Evolutionary conservation across 2,329 filamentous ascomycete species (phyloP), one percentile per base, ranked within the genome.

Genomic region (Harringtonia lauricola): DNA sequence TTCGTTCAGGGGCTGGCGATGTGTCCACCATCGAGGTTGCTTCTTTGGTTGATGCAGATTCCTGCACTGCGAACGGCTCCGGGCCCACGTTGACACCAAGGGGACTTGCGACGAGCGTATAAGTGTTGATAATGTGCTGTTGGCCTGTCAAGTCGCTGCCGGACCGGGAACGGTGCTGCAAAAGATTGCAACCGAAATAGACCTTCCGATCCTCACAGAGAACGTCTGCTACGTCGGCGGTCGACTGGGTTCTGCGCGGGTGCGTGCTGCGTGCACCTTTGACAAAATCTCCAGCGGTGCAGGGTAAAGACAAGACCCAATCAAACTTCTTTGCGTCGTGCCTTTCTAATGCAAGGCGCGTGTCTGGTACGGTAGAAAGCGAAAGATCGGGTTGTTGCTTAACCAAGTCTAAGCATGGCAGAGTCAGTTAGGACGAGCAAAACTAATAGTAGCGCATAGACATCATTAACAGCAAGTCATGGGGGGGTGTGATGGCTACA

Each of bases 101-200:
- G 13, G 63, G 64, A 18, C 67, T 72, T 31, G 67, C 69, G 61
- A 76, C 54, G 34, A 76, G 60, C 13, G 61, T 62, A 53, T 68
- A 72, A 19, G 57, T 60, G 56, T 66, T 57, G 61, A 62, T 58
- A 38, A 50, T 45, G 45, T 47, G 43, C 37, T 51, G 47, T 31
- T 54, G 47, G 36, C 52, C 46, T n/a, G 49, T 44, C 26, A 49
- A 37, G 29, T 51, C 46, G n/a, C 51, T 51, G 34, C 51, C 52
- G 18, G 52, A 49, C 14, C 52, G 50, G 39, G 58, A 52, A 41
- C 56, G 55, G 47, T 63, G 62, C 38, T 61, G 61, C 47, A 77
- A 52, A 44, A 77, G 57, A 52, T 74, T 77, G 60, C 72, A 76
- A 45, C 72, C 73, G 50, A 72, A 68, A 47, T 59, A 68, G 17